These are phyloP conservation scores for Gymnopilus dilepis DNA, from an alignment of 768 basidiomycete species.

Conservation along the genomic window DNA sequence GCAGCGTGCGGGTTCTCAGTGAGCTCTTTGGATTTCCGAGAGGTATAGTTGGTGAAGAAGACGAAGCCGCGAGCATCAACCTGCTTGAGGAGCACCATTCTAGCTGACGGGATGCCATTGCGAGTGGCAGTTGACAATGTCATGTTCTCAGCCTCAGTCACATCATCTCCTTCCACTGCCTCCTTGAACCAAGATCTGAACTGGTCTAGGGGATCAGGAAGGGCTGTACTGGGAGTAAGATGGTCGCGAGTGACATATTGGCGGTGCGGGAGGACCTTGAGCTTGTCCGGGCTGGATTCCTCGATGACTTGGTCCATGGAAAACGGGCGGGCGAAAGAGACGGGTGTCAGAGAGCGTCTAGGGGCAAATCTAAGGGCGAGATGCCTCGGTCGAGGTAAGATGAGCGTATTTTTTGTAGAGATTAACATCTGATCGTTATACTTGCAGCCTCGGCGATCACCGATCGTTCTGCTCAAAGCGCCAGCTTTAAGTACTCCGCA, in stretches of 20 bases:
- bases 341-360: not conserved
- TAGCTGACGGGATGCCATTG: constrained; percentile 80
- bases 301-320: constrained; percentile 50
- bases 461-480: not conserved
- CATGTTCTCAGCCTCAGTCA: constrained; percentile 92
- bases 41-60: constrained; percentile 97
- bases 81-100: constrained; percentile 91
- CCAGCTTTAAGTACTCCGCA: not conserved
- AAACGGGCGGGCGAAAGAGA: not conserved
- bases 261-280: constrained; percentile 72
- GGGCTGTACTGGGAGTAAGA: constrained; percentile 65
- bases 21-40: constrained; percentile 89
- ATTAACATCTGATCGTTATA: constrained; percentile 11
- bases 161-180: constrained; percentile 53
- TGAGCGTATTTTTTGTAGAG: constrained; percentile 13
- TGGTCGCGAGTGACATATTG: constrained; percentile 76
- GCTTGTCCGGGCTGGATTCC: constrained; percentile 52
- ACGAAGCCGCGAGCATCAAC: constrained; percentile 90
- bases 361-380: not conserved
- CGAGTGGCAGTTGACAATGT: constrained; percentile 75
- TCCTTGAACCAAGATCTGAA: constrained; percentile 89
- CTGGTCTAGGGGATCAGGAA: constrained; percentile 76
- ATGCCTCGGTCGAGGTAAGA: not conserved
- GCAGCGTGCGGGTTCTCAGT: constrained; percentile 77
- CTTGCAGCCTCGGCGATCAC: constrained; percentile 21